Evolutionary conservation across 345 rosid species (phyloP).

Genomic region (Boechera divaricarpa): DNA sequence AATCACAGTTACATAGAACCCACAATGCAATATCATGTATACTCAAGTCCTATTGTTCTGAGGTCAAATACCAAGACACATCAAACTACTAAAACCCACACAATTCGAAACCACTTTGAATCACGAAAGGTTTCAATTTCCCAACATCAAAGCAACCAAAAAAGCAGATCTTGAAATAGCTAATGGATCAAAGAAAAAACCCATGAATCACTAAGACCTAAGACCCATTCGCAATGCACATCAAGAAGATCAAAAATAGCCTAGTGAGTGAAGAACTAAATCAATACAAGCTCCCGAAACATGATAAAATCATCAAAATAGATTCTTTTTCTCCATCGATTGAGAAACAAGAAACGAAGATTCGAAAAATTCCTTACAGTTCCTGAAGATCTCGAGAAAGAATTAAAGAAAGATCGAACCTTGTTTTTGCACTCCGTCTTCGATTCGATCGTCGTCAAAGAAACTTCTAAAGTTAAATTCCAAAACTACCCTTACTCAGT

Average conservation of each 20-base stretch:
- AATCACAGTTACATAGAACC: neutral
- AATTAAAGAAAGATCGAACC: constrained; percentile 28
- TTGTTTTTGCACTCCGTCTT: constrained; percentile 34
- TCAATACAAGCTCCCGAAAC: constrained; percentile 12
- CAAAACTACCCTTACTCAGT: constrained; percentile 38
- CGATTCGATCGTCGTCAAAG: constrained; percentile 37
- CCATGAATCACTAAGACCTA: constrained; percentile 13
- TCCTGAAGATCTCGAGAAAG: constrained; percentile 17
- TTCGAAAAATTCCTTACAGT: constrained; percentile 25
- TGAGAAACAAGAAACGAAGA: neutral
- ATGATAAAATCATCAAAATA: neutral
- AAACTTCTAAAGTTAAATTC: constrained; percentile 27
- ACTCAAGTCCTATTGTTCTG: neutral
- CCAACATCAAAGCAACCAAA: neutral
- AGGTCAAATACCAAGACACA: neutral
- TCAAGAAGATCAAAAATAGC: constrained; percentile 12
- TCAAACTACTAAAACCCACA: neutral
- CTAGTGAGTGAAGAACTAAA: constrained; percentile 19
- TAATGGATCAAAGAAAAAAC: neutral
- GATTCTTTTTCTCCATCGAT: neutral
- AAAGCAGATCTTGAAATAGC: constrained; percentile 40
- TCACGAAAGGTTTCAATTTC: neutral
- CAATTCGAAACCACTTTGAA: neutral
- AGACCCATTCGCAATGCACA: constrained; percentile 28
- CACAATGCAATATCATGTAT: constrained; percentile 29